Evolutionary conservation across 2,329 filamentous ascomycete species (phyloP), one percentile per base, ranked within the genome.

Genomic region (Achaetomium macrosporum): DNA sequence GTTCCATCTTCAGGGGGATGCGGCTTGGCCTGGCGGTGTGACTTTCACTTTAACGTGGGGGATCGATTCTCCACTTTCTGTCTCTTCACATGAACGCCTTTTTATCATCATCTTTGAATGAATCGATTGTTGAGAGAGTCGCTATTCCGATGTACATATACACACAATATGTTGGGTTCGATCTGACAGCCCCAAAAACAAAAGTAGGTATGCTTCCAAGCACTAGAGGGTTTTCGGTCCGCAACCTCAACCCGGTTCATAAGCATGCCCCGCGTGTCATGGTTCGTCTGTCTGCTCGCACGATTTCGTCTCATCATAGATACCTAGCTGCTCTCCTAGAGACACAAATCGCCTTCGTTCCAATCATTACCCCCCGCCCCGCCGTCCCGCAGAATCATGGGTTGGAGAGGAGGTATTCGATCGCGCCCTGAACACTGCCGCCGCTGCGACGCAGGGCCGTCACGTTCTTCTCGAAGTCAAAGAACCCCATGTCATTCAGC

Each of bases 401-500:
- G 11, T 40, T 42, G 6, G 54, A 57, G 13, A 88, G 70, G 51
- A 95, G 71, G 64, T 88, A 83, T 71, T 93, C 88, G 49, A 95
- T 82, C 5, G 89, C 93, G 11, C 92, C 93, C 68, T 97, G 90
- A 39, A 97, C 93, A 67, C 88, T 96, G 11, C 93, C 93, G 9
- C 93, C 93, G 55, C 88, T 89, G 64, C 92, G 81, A 69, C 92
- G 80, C 64, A 99, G 73, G 5, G 93, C 93, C 51, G 87, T 84
- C 31, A 99, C 83, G 63, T 99, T 99, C 61, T 88, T 76, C 48
- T 99, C 92, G 65, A 97, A 99, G 66, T 99, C 91, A 67, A 84
- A 96, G 72, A 99, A 99, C 3, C 93, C 93, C 93, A 99, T 99
- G 60, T 97, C 93, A 68, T 99, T 99, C 57, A 99, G 74, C 72